Base-by-base conservation (phyloP, 1,139 yeast species). In the Lodderomyces elongisporus region DNA sequence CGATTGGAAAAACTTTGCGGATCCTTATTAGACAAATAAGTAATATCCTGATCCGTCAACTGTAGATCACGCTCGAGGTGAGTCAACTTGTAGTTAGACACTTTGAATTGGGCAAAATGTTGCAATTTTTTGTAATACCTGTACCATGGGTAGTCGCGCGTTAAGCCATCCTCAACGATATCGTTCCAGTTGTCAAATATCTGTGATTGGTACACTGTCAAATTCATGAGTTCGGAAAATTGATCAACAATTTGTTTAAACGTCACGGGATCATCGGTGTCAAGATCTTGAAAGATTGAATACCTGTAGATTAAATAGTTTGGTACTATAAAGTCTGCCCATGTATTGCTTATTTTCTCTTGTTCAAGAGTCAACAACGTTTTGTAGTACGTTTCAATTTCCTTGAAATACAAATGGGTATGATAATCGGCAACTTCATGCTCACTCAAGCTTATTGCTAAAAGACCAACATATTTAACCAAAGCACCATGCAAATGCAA, bases 101-200 rank as follows among this genome's bases (percentile, higher is more conserved):
- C 55, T 40, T 78, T 74, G 41, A 80, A 65, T 38, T 72, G 71
- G 12, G 81, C 71, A 40, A 77, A 79, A 10, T 78, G 62, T 33
- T 62, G 68, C 23, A 83, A 48, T 49, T 84, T 84, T 41, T 67
- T 70, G 45, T 66, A 69, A 37, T 70, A 60, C 43, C 66, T 64
- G 58, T 79, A 83, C 85, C 91, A 80, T 1, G 94, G 85, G 45
- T 73, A 79, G 46, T 82, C 94, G 30, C 66, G 60, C 2, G 64
- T 56, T 33, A 80, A 68, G 17, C 68, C 62, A 2, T 54, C 54
- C 43, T 74, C 77, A 12, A 83, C 62, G 2, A 51, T 48, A 8
- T 45, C 39, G 25, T 60, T 62, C 42, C 60, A 62, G 2, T 37
- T 41, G 40, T 74, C 79, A 37, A 68, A 66, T 1, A 44, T 38